Base-by-base conservation (phyloP, 352 stramenopile species). In the Phytophthora aleatoria region DNA sequence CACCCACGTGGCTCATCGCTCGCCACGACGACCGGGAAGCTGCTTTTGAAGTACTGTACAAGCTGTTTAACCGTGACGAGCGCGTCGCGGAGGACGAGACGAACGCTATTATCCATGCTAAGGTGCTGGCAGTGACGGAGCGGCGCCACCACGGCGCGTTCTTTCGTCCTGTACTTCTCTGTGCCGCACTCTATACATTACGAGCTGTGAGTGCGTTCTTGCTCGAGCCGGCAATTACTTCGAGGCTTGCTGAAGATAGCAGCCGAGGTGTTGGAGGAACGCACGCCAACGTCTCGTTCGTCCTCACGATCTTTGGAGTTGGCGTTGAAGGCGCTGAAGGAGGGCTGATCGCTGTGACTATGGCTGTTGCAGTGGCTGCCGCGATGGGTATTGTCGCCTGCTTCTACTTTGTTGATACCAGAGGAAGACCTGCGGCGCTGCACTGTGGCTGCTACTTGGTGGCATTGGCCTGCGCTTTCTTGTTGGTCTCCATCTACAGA, bases 51-150 rank as follows among this genome's bases (percentile, higher is more conserved):
- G 74, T 95, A 24, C 76, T 89, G 31, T 76, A 73, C 13, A 67
- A 72, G 50, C 74, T 95, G 7, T 89, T 82, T 55, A 65, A 74
- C 33, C 56, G 72, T 5, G 67, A 85, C 56, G 79, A 83, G 54
- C 63, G 73, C 16, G 74, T 73, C 41, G 86, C 84, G 2, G 84
- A 94, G 51, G 67, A 82, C 39, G 73, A 90, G 36, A 74, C 90
- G 12, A 94, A 94, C 58, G 67, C 77, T 3, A 79, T 94, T 60
- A 85, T 94, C 38, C 84, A 95, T 47, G 83, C 84, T 8, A 81
- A 82, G 49, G 67, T 89, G 33, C 71, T 92, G 26, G 83, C 80
- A n/a, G 56, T 57, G 11, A 76, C 82, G 38, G 77, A 84, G 13
- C 68, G 73, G 45, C 70, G 70, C 28, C 78, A 90, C 57, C 81